A percentile compares a stretch with the other conserved stretches of the same genome.
Conservation (phyloP, 345 rosid species). For the Arabidopsis arenosa region DNA sequence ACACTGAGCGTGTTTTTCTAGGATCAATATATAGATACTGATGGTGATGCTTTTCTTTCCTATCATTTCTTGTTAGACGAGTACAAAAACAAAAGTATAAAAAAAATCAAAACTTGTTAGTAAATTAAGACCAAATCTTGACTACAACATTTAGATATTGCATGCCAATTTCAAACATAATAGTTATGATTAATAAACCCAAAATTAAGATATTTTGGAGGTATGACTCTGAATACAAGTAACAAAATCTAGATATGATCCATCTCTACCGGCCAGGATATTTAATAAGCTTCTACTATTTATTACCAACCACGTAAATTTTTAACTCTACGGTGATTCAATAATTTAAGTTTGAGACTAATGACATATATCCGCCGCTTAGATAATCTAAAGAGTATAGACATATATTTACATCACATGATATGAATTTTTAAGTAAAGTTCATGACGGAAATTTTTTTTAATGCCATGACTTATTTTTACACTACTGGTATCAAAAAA, state of each 20-base stretch:
- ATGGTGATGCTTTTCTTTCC: background rate
- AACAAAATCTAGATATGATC: too few species aligned
- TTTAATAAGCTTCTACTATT: background rate
- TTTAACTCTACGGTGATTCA: background rate
- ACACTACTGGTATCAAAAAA: background rate
- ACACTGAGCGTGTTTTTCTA: background rate
- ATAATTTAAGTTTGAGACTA: background rate
- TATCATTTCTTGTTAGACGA: conserved; percentile 32
- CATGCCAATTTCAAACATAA: background rate
- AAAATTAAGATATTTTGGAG: too few species aligned
- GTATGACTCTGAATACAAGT: too few species aligned
- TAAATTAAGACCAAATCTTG: too few species aligned
- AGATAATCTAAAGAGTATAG: background rate
- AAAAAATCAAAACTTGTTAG: background rate
- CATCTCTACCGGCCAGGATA: background rate
- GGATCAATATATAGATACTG: background rate
- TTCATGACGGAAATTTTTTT: background rate
- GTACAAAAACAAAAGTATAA: conserved; percentile 31
- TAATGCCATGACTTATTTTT: too few species aligned
- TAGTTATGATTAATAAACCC: background rate
- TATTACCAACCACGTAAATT: background rate
- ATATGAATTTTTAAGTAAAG: background rate
- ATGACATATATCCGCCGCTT: background rate
- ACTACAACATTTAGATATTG: background rate
- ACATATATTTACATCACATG: background rate